Evolutionary conservation across 345 rosid species (phyloP).

Genomic region (Reutealis trisperma): DNA sequence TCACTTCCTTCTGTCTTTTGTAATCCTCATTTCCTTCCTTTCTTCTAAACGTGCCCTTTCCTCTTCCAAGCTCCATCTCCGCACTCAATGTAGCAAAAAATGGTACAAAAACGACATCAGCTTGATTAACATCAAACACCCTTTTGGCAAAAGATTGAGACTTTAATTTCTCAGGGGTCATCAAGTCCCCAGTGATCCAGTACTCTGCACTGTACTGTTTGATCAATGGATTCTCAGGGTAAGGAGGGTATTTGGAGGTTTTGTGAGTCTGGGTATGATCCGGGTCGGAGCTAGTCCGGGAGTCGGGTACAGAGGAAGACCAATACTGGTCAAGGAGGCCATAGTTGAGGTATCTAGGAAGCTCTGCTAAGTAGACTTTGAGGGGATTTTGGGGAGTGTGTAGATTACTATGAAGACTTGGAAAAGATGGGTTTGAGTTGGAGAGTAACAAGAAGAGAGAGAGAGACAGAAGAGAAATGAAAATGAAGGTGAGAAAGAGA

Average conservation of each 20-base stretch:
- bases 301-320: constrained; percentile 58
- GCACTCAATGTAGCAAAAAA: constrained; percentile 88
- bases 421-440: constrained; percentile 6
- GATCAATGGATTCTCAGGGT: constrained; percentile 79
- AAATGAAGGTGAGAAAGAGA: constrained; percentile 9
- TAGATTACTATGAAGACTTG: neutral
- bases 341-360: constrained; percentile 85
- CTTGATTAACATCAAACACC: constrained; percentile 50
- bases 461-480: constrained; percentile 5
- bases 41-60: constrained; percentile 64
- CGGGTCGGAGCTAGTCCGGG: constrained; percentile 71
- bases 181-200: constrained; percentile 90
- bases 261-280: constrained; percentile 50
- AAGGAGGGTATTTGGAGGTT: constrained; percentile 47
- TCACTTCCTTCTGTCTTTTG: constrained; percentile 64
- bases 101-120: constrained; percentile 88
- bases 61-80: constrained; percentile 84
- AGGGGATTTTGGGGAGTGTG: constrained; percentile 32
- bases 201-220: constrained; percentile 98
- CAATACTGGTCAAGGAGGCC: constrained; percentile 76
- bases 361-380: constrained; percentile 74
- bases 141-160: constrained; percentile 60
- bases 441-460: neutral
- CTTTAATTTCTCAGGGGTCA: constrained; percentile 53
- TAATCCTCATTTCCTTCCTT: constrained; percentile 78